phyloP scores from a whole-genome alignment of 495 filamentous ascomycete species.

The Xylaria grammica region DNA sequence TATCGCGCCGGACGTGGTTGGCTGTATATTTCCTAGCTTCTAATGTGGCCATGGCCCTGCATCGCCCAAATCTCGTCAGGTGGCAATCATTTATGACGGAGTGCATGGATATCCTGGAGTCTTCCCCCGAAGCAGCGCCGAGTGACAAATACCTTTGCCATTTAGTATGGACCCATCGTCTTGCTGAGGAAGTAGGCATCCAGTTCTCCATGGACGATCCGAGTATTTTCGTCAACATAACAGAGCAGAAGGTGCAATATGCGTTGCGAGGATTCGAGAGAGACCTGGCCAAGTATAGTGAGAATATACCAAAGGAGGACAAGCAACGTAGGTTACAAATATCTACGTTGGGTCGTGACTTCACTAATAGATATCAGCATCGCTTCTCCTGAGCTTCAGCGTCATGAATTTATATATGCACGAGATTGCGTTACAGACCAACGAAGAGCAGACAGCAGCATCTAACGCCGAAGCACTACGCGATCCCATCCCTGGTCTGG shows the following conservation, averaged over 20 bases:
- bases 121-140: constrained; percentile 69
- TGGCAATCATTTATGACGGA: constrained; percentile 89
- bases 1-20: constrained; percentile 79
- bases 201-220: constrained; percentile 81
- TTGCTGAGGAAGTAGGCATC: constrained; percentile 79
- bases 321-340: constrained; percentile 46
- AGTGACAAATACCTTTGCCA: constrained; percentile 77
- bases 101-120: constrained; percentile 75
- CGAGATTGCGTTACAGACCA: constrained; percentile 78
- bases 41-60: constrained; percentile 76
- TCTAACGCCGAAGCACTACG: constrained; percentile 49
- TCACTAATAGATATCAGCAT: constrained; percentile 43
- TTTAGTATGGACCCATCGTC: constrained; percentile 75
- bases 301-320: constrained; percentile 54
- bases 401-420: constrained; percentile 82
- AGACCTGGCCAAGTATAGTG: constrained; percentile 72
- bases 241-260: constrained; percentile 75
- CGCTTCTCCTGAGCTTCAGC: constrained; percentile 64
- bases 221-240: constrained; percentile 64
- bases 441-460: constrained; percentile 63
- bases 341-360: background rate
- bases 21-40: constrained; percentile 77
- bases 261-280: constrained; percentile 76
- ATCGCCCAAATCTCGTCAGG: constrained; percentile 79
- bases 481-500: constrained; percentile 43